Base-by-base conservation (phyloP, 768 basidiomycete species). In the Auricularia heimuer region DNA sequence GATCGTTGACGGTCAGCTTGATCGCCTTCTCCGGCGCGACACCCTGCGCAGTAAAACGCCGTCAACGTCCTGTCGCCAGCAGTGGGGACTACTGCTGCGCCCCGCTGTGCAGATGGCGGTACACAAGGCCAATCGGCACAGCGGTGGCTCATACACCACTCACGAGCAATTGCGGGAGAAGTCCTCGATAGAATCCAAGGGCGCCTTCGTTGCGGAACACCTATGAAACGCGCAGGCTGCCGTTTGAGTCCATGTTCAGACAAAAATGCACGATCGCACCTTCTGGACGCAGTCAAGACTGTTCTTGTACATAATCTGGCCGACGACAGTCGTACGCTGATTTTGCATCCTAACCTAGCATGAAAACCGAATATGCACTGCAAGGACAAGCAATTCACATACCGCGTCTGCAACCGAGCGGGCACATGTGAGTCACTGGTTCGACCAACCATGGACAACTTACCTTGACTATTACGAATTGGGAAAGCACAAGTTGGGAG, bases 21-120 rank as follows among this genome's bases (percentile, higher is more conserved):
- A 99, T 97, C 11, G 97, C 97, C 79, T 97, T 97, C 76, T 97
- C 94, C 11, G 94, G 94, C 39, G 94, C 94, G 61, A 97, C 92
- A 66, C 94, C 94, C 93, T 95, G 68, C 61, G 63, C 60, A 39
- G 34, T 42, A 7, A 42, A 42, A 42, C 39, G 39, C 39, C 39
- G 39, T 42, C 39, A 42, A 42, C 39, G 8, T 42, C 39, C 39
- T 14, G 39, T 42, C 12, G 39, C 8, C 39, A 42, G 39, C 39
- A 29, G 29, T 42, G 39, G 39, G 39, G 12, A 0, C 39, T 7
- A 14, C 39, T 42, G 12, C 39, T 42, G 39, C 39, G 39, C 39
- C 39, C 39, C 39, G 39, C 39, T 42, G 39, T 42, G 39, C 39
- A 42, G 12, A 42, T 42, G 39, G 39, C 39, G 39, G 29, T 14